These are phyloP conservation scores for Ustilago cynodontis DNA, from an alignment of 1,284 basidiomycete species.

Conservation along the genomic window DNA sequence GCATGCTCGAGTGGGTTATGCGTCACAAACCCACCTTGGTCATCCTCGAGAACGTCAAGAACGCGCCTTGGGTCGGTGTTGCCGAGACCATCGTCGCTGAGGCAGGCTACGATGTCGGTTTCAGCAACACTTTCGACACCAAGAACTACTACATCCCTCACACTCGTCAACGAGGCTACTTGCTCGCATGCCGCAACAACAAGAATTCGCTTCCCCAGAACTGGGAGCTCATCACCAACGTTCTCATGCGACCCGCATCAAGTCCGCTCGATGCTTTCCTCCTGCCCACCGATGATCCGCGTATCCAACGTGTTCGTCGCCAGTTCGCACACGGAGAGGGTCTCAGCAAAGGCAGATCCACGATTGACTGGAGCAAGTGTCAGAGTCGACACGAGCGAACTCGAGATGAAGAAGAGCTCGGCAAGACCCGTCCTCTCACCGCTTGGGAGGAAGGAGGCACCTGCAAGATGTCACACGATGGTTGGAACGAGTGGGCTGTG, in stretches of 20 bases:
- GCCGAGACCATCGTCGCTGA: slow-evolving; percentile 79
- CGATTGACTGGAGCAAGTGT: slow-evolving; percentile 87
- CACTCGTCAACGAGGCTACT: slow-evolving; percentile 72
- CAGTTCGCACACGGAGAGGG: slow-evolving; percentile 72
- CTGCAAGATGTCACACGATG: slow-evolving; percentile 88
- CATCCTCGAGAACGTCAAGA: slow-evolving; percentile 92
- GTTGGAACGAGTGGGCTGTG: slow-evolving; percentile 92
- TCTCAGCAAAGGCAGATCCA: slow-evolving; percentile 65
- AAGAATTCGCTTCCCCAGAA: slow-evolving; percentile 70
- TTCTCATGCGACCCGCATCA: slow-evolving; percentile 84
- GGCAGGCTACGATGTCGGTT: slow-evolving; percentile 82
- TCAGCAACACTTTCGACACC: slow-evolving; percentile 79
- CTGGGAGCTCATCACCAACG: slow-evolving; percentile 80
- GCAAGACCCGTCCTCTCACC: slow-evolving; percentile 86
- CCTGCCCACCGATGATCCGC: slow-evolving; percentile 87
- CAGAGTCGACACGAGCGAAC: slow-evolving; percentile 91
- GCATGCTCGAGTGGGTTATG: slow-evolving; percentile 92
- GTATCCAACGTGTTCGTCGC: slow-evolving; percentile 84
- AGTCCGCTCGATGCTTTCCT: slow-evolving; percentile 90
- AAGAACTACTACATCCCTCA: slow-evolving; percentile 95
- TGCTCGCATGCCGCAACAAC: slow-evolving; percentile 56
- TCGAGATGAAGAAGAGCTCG: slow-evolving; percentile 84
- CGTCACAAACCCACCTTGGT: slow-evolving; percentile 88
- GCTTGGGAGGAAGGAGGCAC: slow-evolving; percentile 94
- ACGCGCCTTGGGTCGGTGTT: slow-evolving; percentile 87